Evolutionary conservation across 163 green algal genomes (phyloP).

Genomic region (Scenedesmus sp.): DNA sequence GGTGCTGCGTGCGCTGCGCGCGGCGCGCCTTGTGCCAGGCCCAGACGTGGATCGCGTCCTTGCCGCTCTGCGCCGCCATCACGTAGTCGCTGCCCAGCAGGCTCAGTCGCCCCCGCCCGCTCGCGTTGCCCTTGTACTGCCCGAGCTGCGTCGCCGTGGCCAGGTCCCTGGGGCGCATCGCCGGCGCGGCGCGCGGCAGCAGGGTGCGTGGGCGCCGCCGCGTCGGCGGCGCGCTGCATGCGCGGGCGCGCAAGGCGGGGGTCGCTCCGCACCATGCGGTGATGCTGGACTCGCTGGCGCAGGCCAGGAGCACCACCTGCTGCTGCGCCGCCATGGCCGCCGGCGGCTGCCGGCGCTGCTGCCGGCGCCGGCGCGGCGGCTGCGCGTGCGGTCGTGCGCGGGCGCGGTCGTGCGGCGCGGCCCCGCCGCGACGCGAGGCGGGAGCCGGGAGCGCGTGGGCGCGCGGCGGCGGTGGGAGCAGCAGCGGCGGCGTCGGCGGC

Average conservation of each 20-base stretch:
- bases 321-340: conserved; percentile 18
- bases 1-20: background rate
- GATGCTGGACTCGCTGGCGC: conserved; percentile 53
- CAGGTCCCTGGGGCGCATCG: conserved; percentile 63
- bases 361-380: background rate
- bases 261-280: conserved; percentile 53
- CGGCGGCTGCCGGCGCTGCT: background rate
- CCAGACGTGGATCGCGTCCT: conserved; percentile 77
- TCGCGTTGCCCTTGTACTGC: conserved; percentile 66
- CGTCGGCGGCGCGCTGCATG: background rate
- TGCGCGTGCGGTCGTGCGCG: background rate
- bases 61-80: conserved; percentile 58
- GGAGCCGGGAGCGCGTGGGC: background rate
- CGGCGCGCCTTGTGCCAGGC: conserved; percentile 75
- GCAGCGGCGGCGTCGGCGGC: too few relatives aligned
- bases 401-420: too few relatives aligned
- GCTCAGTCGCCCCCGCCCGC: conserved; percentile 43
- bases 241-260: too few relatives aligned
- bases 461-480: too few relatives aligned
- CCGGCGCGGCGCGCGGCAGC: background rate
- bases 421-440: background rate
- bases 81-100: conserved; percentile 68
- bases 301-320: conserved; percentile 60
- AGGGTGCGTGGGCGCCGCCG: background rate
- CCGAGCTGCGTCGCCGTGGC: conserved; percentile 61